Evolutionary conservation across 495 filamentous ascomycete species (phyloP).

Genomic region (Penicillium samsonianum): DNA sequence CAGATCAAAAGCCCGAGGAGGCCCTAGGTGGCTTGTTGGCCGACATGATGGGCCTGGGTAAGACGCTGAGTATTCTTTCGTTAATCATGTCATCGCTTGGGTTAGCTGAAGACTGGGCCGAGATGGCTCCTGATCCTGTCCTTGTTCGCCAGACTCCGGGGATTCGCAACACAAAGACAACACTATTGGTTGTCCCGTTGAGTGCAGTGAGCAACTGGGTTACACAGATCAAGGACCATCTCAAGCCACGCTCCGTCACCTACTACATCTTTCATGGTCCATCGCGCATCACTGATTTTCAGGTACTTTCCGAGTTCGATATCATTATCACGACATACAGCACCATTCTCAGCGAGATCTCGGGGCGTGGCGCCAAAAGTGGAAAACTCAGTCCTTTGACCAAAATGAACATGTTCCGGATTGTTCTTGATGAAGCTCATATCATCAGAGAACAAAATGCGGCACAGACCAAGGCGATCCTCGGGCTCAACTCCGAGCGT

Average conservation of each 20-base stretch:
- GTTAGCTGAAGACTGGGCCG: slow-evolving; percentile 58
- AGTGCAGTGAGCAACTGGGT: slow-evolving; percentile 93
- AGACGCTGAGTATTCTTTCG: slow-evolving; percentile 86
- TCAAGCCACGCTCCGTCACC: slow-evolving; percentile 58
- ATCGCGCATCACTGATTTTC: slow-evolving; percentile 65
- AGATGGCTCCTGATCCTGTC: slow-evolving; percentile 24
- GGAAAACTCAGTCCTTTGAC: slow-evolving; percentile 64
- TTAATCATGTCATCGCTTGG: slow-evolving; percentile 64
- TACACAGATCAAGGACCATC: slow-evolving; percentile 80
- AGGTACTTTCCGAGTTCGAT: slow-evolving; percentile 71
- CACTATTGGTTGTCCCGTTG: slow-evolving; percentile 86
- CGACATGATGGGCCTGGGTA: slow-evolving; percentile 98
- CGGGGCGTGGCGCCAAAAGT: slow-evolving; percentile 57
- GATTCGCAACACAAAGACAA: slow-evolving; percentile 70
- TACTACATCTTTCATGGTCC: slow-evolving; percentile 86
- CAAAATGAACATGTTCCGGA: slow-evolving; percentile 84
- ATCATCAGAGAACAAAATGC: slow-evolving; percentile 85
- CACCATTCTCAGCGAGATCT: slow-evolving; percentile 78
- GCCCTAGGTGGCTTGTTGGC: slow-evolving; percentile 86
- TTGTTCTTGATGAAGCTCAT: slow-evolving; percentile 95
- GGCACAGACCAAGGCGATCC: slow-evolving; percentile 78
- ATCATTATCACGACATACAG: slow-evolving; percentile 91
- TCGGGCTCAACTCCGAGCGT: slow-evolving; percentile 74
- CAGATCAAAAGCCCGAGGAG: slow-evolving; percentile 64
- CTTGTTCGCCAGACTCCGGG: slow-evolving; percentile 46